Evolutionary conservation across 805 yeast species (phyloP), one percentile per base, ranked within the genome.

Genomic region (Cyberlindnera euphorbiiphila): DNA sequence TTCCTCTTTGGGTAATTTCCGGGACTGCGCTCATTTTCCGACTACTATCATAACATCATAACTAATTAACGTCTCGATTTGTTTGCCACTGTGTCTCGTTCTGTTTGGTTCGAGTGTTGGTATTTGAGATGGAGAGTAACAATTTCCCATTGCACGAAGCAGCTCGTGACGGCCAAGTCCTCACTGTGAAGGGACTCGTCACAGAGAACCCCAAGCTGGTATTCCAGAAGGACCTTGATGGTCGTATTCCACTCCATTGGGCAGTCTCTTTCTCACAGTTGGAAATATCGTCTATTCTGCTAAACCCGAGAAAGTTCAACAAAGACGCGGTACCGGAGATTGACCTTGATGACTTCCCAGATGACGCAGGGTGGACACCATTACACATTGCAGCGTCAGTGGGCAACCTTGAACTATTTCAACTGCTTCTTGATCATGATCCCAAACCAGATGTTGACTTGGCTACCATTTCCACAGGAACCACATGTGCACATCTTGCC

Each of bases 331-430:
- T 24, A n/a, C 37, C 61, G 14, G 64, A 65, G 23, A 60, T 73
- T 17, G 91, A 86, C 45, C 57, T 87, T 10, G 93, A 87, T 54
- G 84, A 81, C 4, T 57, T 69, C 50, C 51, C 54, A 0, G 98
- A 89, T 57, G 80, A 72, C 14, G 69, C 89, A 9, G 95, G 95
- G 1, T 89, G 96, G 96, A 81, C 91, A 0, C 87, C 94, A 1
- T 52, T 86, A 23, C 97, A 89, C 59, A 79, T 91, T 36, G 87
- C 93, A 0, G 72, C 84, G 0, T 74, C 96, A 0, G 67, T 81
- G 3, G 96, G 96, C 0, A 74, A 77, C 50, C 49, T 66, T 16
- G 68, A 65, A 6, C 69, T 81, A 8, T 49, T 86, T 4, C 64
- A 71, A 9, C 50, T 65, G 30, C 53, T 87, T n/a, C 62, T 78